Conservation (phyloP, 306 rosid genomes). For the Parietaria judaica region DNA sequence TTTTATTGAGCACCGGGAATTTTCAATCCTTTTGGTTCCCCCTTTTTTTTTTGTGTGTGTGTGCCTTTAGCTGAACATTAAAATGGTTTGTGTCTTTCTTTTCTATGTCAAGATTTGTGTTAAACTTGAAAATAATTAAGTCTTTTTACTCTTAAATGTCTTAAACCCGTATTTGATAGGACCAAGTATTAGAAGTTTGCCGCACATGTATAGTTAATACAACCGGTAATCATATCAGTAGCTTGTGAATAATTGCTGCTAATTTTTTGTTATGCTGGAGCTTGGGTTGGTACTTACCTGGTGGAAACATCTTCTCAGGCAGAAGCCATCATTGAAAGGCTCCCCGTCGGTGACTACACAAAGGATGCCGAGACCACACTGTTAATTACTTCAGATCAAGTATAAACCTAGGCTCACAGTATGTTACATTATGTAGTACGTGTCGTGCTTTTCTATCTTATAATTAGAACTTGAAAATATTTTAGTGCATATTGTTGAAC, state of each 20-base stretch:
- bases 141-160: neutral
- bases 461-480: conserved; percentile 7
- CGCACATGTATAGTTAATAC: neutral
- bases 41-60: too few relatives aligned
- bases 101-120: neutral
- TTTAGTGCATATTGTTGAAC: neutral
- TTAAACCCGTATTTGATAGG: neutral
- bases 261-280: conserved; percentile 22
- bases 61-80: too few relatives aligned
- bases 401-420: conserved; percentile 44
- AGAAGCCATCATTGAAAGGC: conserved; percentile 68
- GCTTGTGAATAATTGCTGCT: neutral
- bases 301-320: conserved; percentile 68
- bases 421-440: conserved; percentile 9
- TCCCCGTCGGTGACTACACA: conserved; percentile 56
- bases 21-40: too few relatives aligned
- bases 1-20: neutral
- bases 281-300: conserved; percentile 30
- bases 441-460: conserved; percentile 7
- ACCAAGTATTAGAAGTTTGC: neutral
- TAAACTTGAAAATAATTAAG: neutral
- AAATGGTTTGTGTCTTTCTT: neutral
- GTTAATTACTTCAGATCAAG: conserved; percentile 93
- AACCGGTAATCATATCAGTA: neutral
- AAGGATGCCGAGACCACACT: conserved; percentile 65